Percentiles rank a stretch among this genome's conserved stretches.
Evolutionary conservation across 2,329 filamentous ascomycete genomes (phyloP).

Genomic region (Camptophora hylomeconis): DNA sequence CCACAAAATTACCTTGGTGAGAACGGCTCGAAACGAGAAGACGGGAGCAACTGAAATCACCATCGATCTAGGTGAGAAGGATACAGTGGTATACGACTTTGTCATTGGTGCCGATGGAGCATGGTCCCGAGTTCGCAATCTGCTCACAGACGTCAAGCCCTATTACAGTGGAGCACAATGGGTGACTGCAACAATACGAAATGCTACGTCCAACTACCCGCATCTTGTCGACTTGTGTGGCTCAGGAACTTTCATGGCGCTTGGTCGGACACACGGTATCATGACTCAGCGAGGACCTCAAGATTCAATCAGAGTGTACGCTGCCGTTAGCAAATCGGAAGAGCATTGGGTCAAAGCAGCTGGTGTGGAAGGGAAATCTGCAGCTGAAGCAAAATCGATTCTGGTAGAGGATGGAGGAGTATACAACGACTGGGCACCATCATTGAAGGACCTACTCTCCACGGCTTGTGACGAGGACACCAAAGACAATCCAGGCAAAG

Average conservation of each 20-base stretch:
- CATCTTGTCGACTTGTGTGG: slow-evolving; percentile 17
- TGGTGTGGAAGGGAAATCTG: slow-evolving; percentile 5
- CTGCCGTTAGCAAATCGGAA: slow-evolving; percentile 16
- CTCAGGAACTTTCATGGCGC: slow-evolving; percentile 17
- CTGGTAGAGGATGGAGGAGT: slow-evolving; percentile 8
- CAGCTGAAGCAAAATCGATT: slow-evolving; percentile 4
- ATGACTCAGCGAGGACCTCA: slow-evolving; percentile 18
- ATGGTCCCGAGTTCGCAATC: slow-evolving; percentile 18
- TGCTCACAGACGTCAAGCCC: slow-evolving; percentile 16
- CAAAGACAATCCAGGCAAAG: slow-evolving; percentile 5
- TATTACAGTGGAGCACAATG: slow-evolving; percentile 12
- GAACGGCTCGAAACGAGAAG: slow-evolving; percentile 4
- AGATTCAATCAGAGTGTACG: slow-evolving; percentile 18
- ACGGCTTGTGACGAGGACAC: slow-evolving; percentile 16
- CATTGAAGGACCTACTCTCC: slow-evolving; percentile 15
- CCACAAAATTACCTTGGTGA: slow-evolving; percentile 17
- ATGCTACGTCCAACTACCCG: slow-evolving; percentile 16
- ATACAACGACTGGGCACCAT: slow-evolving; percentile 10
- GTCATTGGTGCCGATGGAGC: slow-evolving; percentile 17
- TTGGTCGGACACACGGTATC: slow-evolving; percentile 17
- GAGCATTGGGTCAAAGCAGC: slow-evolving; percentile 9
- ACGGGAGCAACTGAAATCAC: slow-evolving; percentile 3
- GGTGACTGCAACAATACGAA: slow-evolving; percentile 9
- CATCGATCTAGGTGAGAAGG: slow-evolving; percentile 4
- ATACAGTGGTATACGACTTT: slow-evolving; percentile 2